A percentile compares a stretch with the other conserved stretches of the same genome.
These are phyloP conservation scores for Diaporthe sp. DNA, from an alignment of 2,329 filamentous ascomycete species.

Conservation along the genomic window DNA sequence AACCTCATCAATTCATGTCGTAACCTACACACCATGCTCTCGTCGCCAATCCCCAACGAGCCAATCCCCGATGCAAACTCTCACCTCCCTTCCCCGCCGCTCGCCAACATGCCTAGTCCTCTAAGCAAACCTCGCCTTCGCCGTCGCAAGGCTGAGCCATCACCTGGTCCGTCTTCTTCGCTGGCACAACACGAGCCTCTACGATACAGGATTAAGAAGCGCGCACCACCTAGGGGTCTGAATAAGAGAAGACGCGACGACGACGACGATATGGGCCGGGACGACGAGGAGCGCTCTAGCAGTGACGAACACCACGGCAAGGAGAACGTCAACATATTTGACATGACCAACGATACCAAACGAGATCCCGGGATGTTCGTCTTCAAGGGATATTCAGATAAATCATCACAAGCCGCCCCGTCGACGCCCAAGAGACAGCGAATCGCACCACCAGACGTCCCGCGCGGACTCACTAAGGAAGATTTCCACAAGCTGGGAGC, in stretches of 20 bases:
- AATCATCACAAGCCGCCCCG: conserved; percentile 50
- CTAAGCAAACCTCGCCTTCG: conserved; percentile 68
- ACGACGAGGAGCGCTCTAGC: conserved; percentile 48
- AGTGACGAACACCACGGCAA: conserved; percentile 45
- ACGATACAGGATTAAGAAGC: conserved; percentile 62
- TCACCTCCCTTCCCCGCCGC: conserved; percentile 67
- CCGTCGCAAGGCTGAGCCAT: conserved; percentile 54
- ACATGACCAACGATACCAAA: conserved; percentile 27
- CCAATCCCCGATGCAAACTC: conserved; percentile 54
- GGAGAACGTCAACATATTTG: conserved; percentile 43
- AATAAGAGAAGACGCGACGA: conserved; percentile 67
- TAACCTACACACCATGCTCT: conserved; percentile 71
- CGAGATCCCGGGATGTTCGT: conserved; percentile 25
- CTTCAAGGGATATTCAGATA: conserved; percentile 36
- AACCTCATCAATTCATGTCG: conserved; percentile 73
- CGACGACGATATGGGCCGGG: conserved; percentile 62
- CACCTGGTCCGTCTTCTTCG: conserved; percentile 36
- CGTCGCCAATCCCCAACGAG: conserved; percentile 52
- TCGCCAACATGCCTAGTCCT: conserved; percentile 63
- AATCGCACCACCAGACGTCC: conserved; percentile 71
- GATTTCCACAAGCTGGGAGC: conserved; percentile 67
- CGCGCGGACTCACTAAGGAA: conserved; percentile 69
- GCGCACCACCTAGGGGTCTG: conserved; percentile 59
- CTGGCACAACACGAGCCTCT: conserved; percentile 47
- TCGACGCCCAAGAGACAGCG: conserved; percentile 72